Percentiles rank a stretch among this genome's conserved stretches.
Evolutionary conservation across 352 stramenopile species (phyloP).

Genomic region (Phytophthora pinifolia): DNA sequence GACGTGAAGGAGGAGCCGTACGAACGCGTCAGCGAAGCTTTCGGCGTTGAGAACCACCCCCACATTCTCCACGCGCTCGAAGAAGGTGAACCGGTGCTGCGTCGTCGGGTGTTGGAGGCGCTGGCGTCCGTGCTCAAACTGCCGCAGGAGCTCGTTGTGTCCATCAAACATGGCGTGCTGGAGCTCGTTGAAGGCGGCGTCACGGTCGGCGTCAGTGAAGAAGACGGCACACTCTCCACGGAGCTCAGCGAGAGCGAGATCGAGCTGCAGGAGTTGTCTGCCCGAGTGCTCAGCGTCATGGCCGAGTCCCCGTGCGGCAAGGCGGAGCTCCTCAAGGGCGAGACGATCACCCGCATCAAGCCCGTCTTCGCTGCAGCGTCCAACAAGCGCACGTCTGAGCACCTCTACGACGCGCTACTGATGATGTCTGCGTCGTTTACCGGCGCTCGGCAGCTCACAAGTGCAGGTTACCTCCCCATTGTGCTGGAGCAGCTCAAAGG

Average conservation of each 20-base stretch:
- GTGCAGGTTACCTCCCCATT: constrained; percentile 45
- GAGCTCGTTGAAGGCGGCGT: constrained; percentile 50
- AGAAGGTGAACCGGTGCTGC: constrained; percentile 51
- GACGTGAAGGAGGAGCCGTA: constrained; percentile 56
- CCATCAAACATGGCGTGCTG: constrained; percentile 54
- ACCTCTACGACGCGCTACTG: constrained; percentile 61
- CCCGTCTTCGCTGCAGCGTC: constrained; percentile 39
- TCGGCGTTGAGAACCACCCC: constrained; percentile 68
- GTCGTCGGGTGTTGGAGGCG: constrained; percentile 49
- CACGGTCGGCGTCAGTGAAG: constrained; percentile 6
- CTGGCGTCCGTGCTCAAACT: constrained; percentile 58
- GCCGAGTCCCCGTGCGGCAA: constrained; percentile 42
- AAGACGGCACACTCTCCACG: background rate
- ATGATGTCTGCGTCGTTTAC: constrained; percentile 42
- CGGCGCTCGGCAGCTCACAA: constrained; percentile 50
- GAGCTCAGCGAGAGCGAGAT: constrained; percentile 26
- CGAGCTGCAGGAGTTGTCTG: constrained; percentile 56
- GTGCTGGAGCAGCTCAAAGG: constrained; percentile 53
- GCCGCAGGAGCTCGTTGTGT: constrained; percentile 63
- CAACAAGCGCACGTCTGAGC: constrained; percentile 30
- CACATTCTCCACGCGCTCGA: constrained; percentile 61
- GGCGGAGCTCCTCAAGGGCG: constrained; percentile 39
- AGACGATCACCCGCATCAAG: constrained; percentile 41
- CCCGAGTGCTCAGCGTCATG: constrained; percentile 58
- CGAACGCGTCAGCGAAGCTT: constrained; percentile 67